phyloP scores from a whole-genome alignment of 169 alveolate genomes.

The Eimeria tenella region DNA sequence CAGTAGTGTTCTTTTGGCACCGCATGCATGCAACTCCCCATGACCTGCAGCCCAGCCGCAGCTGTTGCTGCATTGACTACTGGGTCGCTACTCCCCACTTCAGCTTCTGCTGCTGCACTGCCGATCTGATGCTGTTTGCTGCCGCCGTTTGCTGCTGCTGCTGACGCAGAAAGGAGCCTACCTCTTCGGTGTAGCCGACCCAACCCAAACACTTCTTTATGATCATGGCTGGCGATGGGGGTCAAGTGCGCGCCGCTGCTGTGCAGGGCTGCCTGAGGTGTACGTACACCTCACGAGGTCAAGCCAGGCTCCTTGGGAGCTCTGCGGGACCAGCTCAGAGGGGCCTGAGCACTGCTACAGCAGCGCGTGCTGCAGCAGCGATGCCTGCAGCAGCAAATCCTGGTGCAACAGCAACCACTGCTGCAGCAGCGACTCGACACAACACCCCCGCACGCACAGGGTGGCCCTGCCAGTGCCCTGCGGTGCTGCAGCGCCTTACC shows the following conservation, averaged over 20 bases:
- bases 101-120: no score
- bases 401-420: no score
- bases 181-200: slow-evolving; percentile 30
- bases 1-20: no score
- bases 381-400: no score
- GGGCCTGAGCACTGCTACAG: background rate
- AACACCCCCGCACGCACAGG: background rate
- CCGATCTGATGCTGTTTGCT: background rate
- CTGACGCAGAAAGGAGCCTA: slow-evolving; percentile 13
- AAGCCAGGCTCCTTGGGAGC: background rate
- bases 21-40: no score
- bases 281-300: slow-evolving; percentile 11
- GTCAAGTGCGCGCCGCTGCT: background rate
- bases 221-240: slow-evolving; percentile 13
- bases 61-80: no score
- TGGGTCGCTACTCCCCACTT: no score
- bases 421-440: background rate
- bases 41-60: no score
- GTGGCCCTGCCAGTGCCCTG: background rate
- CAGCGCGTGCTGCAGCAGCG: background rate
- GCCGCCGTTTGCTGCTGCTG: background rate
- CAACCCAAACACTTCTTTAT: background rate
- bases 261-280: slow-evolving; percentile 42
- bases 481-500: background rate
- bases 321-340: background rate